These are phyloP conservation scores for Hanseniaspora mollemarum DNA, from an alignment of 805 yeast species.

Conservation along the genomic window DNA sequence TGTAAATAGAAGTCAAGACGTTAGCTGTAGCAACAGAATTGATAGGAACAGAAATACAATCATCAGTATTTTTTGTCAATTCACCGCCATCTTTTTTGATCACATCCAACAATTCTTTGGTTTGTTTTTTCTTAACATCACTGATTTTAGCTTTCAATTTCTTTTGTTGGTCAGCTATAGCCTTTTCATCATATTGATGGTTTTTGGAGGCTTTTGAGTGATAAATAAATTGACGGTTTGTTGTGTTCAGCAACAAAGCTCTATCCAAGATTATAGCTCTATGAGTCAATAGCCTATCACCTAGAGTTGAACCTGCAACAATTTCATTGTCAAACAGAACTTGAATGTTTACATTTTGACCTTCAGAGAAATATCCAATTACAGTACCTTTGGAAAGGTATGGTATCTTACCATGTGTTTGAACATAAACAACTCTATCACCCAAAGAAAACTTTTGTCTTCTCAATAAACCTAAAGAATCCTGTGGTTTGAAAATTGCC, in stretches of 20 bases:
- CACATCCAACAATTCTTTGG: constrained; percentile 37
- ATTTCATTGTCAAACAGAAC: constrained; percentile 76
- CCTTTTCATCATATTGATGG: constrained; percentile 28
- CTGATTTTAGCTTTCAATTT: constrained; percentile 25
- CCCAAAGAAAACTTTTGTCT: constrained; percentile 74
- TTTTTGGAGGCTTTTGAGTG: constrained; percentile 54
- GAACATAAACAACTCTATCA: constrained; percentile 77
- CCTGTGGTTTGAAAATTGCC: constrained; percentile 67
- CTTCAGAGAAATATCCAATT: constrained; percentile 56
- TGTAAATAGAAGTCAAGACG: constrained; percentile 28
- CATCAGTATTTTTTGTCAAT: constrained; percentile 9
- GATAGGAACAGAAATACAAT: constrained; percentile 20
- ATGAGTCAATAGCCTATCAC: constrained; percentile 61
- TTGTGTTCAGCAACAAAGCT: constrained; percentile 64
- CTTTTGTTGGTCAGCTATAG: constrained; percentile 16
- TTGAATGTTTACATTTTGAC: constrained; percentile 46
- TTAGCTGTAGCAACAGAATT: constrained; percentile 25
- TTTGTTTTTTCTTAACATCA: constrained; percentile 25
- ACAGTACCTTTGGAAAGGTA: constrained; percentile 82
- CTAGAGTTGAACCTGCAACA: constrained; percentile 70
- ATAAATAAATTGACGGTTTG: constrained; percentile 62
- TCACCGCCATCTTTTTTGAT: constrained; percentile 21
- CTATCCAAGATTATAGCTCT: constrained; percentile 81
- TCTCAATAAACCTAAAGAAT: constrained; percentile 58
- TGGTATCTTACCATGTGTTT: constrained; percentile 82